Conservation (phyloP, 768 basidiomycete genomes). For the Kwoniella pini region DNA sequence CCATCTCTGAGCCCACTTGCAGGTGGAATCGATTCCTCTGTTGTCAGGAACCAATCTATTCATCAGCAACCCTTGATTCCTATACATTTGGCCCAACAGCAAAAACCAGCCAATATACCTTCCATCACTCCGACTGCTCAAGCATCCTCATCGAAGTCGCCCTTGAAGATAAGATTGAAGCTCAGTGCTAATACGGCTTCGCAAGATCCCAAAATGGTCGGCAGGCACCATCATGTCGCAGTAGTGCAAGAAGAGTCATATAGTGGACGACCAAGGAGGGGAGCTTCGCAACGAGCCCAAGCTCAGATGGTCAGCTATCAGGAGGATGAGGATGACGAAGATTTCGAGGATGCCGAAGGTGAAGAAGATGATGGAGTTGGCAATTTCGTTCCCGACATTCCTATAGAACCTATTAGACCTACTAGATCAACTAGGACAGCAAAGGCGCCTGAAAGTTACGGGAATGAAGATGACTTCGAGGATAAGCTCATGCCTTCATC, state of each 20-base stretch:
- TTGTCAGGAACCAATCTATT: background rate
- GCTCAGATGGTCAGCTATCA: slow-evolving; percentile 8
- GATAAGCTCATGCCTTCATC: slow-evolving; percentile 20
- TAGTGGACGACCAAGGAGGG: slow-evolving; percentile 17
- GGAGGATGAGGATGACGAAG: slow-evolving; percentile 18
- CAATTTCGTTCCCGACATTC: background rate
- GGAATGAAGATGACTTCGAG: slow-evolving; percentile 23
- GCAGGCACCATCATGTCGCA: background rate
- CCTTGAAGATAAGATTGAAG: background rate
- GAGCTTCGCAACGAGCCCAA: slow-evolving; percentile 16
- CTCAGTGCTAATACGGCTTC: background rate
- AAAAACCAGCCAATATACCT: background rate
- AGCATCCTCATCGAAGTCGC: background rate
- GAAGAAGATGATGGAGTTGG: slow-evolving; percentile 24
- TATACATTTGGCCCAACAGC: background rate
- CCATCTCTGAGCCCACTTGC: background rate
- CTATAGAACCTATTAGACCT: background rate
- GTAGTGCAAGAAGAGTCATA: background rate
- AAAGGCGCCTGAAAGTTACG: slow-evolving; percentile 9
- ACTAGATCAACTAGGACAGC: slow-evolving; percentile 7
- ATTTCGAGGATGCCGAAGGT: slow-evolving; percentile 22
- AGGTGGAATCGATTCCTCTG: slow-evolving; percentile 9
- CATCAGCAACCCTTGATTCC: background rate
- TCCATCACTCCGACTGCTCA: background rate
- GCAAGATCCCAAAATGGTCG: slow-evolving; percentile 1